phyloP scores from a whole-genome alignment of 345 rosid genomes.

The Adansonia digitata region DNA sequence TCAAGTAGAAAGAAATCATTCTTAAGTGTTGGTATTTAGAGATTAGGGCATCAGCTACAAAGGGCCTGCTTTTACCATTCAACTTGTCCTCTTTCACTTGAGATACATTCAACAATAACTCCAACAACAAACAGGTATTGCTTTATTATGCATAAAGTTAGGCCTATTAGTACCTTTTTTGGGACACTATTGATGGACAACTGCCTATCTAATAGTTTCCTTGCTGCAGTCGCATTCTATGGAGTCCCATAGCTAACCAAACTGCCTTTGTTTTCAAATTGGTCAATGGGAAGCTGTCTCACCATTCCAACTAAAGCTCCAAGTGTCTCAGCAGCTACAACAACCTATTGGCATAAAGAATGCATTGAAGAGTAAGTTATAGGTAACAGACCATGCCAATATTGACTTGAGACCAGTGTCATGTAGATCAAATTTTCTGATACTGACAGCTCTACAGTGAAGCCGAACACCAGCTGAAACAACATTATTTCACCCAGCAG shows the following conservation, averaged over 20 bases:
- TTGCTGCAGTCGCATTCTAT: slow-evolving; percentile 91
- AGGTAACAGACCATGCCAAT: neutral
- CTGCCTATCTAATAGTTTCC: slow-evolving; percentile 92
- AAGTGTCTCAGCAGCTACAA: slow-evolving; percentile 93
- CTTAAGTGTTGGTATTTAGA: neutral
- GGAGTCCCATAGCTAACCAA: slow-evolving; percentile 95
- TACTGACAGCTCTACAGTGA: slow-evolving; percentile 95
- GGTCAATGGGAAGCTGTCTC: slow-evolving; percentile 90
- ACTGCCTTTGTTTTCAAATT: slow-evolving; percentile 96
- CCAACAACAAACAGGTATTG: neutral
- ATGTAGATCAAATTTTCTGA: slow-evolving; percentile 1
- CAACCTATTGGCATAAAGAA: slow-evolving; percentile 52
- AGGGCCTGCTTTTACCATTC: neutral
- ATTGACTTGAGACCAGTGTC: neutral
- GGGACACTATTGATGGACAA: slow-evolving; percentile 94
- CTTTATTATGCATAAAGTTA: neutral
- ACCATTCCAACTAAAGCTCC: slow-evolving; percentile 99
- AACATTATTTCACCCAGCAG: slow-evolving; percentile 51
- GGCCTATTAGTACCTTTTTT: slow-evolving; percentile 55
- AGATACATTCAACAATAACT: neutral
- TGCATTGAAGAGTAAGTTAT: neutral
- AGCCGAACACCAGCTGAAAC: slow-evolving; percentile 81
- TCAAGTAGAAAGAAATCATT: neutral
- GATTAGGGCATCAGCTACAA: neutral
- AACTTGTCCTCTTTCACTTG: neutral